These are phyloP conservation scores for Geotrichum europaeum DNA, from an alignment of 1,139 yeast genomes.

Conservation along the genomic window DNA sequence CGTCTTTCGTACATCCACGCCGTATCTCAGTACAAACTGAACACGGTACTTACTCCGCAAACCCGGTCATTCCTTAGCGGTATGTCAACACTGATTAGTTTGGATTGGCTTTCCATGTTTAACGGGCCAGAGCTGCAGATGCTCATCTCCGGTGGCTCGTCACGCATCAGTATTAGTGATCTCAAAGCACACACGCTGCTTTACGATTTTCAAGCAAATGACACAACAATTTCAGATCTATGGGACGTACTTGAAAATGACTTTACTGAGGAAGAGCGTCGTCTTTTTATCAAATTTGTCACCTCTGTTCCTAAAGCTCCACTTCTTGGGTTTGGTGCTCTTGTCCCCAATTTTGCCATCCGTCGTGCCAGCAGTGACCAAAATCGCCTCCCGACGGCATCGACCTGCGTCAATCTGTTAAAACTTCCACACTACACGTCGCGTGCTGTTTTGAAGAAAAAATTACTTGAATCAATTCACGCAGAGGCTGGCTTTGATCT, in stretches of 20 bases:
- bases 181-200: slow-evolving; percentile 56
- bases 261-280: slow-evolving; percentile 54
- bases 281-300: slow-evolving; percentile 70
- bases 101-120: slow-evolving; percentile 78
- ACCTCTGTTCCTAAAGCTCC: slow-evolving; percentile 93
- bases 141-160: slow-evolving; percentile 76
- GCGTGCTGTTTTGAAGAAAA: slow-evolving; percentile 51
- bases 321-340: slow-evolving; percentile 68
- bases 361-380: slow-evolving; percentile 52
- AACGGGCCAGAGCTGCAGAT: slow-evolving; percentile 77
- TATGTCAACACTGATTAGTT: slow-evolving; percentile 57
- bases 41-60: slow-evolving; percentile 54
- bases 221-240: slow-evolving; percentile 48
- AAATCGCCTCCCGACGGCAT: slow-evolving; percentile 76
- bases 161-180: slow-evolving; percentile 64
- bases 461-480: slow-evolving; percentile 69
- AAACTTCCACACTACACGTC: slow-evolving; percentile 77
- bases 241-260: slow-evolving; percentile 72
- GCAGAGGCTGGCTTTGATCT: slow-evolving; percentile 84
- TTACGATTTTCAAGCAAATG: slow-evolving; percentile 59
- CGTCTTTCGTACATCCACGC: slow-evolving; percentile 70
- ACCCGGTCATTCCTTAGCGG: slow-evolving; percentile 66
- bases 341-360: slow-evolving; percentile 77
- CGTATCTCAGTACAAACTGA: slow-evolving; percentile 72
- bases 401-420: slow-evolving; percentile 85